Percentiles rank a stretch among this genome's conserved stretches.
phyloP scores from a whole-genome alignment of 371 early-diverging fungal genomes.

The Funneliformis caledonium region DNA sequence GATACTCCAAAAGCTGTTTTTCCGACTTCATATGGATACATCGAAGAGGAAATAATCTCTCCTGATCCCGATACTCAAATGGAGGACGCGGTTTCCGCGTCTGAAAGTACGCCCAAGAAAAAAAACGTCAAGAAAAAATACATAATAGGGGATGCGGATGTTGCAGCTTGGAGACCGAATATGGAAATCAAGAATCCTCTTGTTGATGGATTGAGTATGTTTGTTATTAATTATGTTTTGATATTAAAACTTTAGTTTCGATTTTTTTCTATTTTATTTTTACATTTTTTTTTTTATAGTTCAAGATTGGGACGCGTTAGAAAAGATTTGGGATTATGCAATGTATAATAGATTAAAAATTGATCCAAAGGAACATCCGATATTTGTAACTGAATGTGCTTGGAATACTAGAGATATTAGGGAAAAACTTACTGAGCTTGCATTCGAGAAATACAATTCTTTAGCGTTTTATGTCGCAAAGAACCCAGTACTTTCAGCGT shows the following conservation, averaged over 20 bases:
- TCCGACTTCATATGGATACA: constrained; percentile 74
- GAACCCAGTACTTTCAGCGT: constrained; percentile 91
- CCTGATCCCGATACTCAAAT: constrained; percentile 45
- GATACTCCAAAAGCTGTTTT: constrained; percentile 87
- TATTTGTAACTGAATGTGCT: constrained; percentile 88
- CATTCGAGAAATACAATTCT: constrained; percentile 89
- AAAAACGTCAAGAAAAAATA: constrained; percentile 51
- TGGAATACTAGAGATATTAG: constrained; percentile 84
- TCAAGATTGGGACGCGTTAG: constrained; percentile 91
- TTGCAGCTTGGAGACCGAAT: constrained; percentile 72
- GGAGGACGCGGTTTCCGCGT: constrained; percentile 38
- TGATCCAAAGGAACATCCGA: constrained; percentile 81
- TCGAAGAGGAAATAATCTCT: constrained; percentile 43
- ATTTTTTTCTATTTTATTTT: not conserved
- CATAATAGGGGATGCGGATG: constrained; percentile 81
- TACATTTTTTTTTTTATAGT: constrained; percentile 54
- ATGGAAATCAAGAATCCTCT: constrained; percentile 84
- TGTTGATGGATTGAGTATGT: constrained; percentile 69
- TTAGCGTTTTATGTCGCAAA: constrained; percentile 94
- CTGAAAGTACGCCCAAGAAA: constrained; percentile 38
- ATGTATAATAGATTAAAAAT: constrained; percentile 71
- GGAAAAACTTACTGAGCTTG: constrained; percentile 88
- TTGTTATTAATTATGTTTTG: constrained; percentile 9
- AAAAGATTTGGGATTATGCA: constrained; percentile 86
- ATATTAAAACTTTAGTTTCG: constrained; percentile 8